Percentiles rank a stretch among this genome's conserved stretches.
Conservation (phyloP, 1,284 basidiomycete species). For the Cystobasidium slooffiae region DNA sequence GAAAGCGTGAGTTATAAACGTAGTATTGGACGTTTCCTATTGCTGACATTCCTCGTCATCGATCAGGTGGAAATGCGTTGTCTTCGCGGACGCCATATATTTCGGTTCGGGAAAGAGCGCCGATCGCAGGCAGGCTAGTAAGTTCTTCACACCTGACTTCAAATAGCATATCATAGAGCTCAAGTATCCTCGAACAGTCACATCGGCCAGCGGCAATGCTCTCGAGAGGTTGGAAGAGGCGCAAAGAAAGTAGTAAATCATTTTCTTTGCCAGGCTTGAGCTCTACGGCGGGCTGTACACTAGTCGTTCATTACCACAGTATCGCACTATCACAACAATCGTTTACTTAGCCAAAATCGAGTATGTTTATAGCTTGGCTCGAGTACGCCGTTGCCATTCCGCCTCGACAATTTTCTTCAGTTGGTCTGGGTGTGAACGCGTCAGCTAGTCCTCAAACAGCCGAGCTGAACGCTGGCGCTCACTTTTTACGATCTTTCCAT, state of each 20-base stretch:
- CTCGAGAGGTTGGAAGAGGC: conserved; percentile 22
- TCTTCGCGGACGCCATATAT: conserved; percentile 34
- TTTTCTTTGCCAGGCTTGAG: background rate
- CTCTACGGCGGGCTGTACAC: background rate
- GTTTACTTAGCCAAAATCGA: background rate
- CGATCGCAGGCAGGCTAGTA: conserved; percentile 37
- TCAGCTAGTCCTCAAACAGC: background rate
- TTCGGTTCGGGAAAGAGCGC: conserved; percentile 32
- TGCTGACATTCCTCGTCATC: background rate
- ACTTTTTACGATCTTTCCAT: conserved; percentile 43
- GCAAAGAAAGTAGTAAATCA: conserved; percentile 22
- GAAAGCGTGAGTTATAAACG: conserved; percentile 25
- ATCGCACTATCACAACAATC: background rate
- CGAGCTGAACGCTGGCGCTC: background rate
- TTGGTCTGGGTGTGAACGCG: conserved; percentile 5
- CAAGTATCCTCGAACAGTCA: background rate
- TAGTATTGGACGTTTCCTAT: background rate
- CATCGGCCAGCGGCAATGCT: conserved; percentile 14
- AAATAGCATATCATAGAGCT: background rate
- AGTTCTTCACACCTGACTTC: background rate
- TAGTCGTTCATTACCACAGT: background rate
- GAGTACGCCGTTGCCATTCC: conserved; percentile 37
- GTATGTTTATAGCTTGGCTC: conserved; percentile 23
- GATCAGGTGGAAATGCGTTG: conserved; percentile 41
- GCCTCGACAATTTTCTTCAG: conserved; percentile 39